Percentiles rank a stretch among this genome's conserved stretches.
phyloP scores from a whole-genome alignment of 305 asterid species.

The Solanum hybrid region DNA sequence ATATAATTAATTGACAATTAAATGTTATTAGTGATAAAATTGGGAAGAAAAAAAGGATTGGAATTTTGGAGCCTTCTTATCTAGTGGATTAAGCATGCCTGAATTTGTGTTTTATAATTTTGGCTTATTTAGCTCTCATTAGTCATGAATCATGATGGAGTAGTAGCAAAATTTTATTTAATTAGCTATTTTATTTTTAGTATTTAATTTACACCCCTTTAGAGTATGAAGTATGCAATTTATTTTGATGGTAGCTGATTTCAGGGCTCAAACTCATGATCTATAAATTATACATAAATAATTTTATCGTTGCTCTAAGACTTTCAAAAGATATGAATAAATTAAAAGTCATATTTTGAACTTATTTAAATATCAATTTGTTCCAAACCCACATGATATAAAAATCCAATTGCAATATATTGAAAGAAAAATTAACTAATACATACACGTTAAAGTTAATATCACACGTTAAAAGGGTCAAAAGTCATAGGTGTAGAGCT shows the following conservation, averaged over 20 bases:
- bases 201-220: neutral
- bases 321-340: neutral
- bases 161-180: neutral
- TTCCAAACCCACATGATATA: neutral
- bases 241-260: neutral
- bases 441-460: neutral
- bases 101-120: neutral
- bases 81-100: neutral
- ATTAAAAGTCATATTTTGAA: neutral
- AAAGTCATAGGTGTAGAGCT: neutral
- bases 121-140: neutral
- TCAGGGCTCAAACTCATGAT: neutral
- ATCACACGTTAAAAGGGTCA: neutral
- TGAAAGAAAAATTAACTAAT: neutral
- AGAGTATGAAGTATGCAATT: neutral
- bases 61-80: neutral
- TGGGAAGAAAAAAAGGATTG: neutral
- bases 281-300: accelerated
- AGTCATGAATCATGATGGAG: neutral
- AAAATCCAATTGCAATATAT: neutral
- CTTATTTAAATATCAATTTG: neutral
- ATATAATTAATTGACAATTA: neutral
- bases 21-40: neutral
- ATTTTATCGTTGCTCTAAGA: neutral
- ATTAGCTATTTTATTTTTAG: neutral